phyloP scores from a whole-genome alignment of 805 yeast genomes.

The Priceomyces melissophilus region DNA sequence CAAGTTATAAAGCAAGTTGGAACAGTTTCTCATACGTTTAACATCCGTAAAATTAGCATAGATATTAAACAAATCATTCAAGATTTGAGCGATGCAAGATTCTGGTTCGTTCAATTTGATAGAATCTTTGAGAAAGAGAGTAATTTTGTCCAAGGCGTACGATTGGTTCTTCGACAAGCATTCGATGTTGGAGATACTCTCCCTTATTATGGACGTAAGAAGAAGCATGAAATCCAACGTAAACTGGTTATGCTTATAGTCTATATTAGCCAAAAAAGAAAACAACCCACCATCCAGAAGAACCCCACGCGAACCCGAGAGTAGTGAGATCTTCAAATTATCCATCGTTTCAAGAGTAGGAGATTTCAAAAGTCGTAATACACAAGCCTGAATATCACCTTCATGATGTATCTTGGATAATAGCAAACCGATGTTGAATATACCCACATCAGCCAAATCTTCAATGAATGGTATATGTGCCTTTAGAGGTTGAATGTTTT shows the following conservation, averaged over 20 bases:
- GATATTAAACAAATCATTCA: slow-evolving; percentile 9
- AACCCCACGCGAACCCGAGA: neutral
- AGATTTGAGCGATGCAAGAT: neutral
- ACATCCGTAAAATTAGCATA: slow-evolving; percentile 22
- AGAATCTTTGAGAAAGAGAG: slow-evolving; percentile 4
- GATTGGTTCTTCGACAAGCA: slow-evolving; percentile 2
- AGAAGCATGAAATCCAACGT: neutral
- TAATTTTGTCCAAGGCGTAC: slow-evolving; percentile 4
- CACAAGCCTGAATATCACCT: neutral
- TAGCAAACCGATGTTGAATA: neutral
- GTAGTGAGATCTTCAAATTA: neutral
- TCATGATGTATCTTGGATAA: neutral
- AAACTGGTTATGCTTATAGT: slow-evolving; percentile 3
- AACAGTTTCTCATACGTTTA: slow-evolving; percentile 44
- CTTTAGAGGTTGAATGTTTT: slow-evolving; percentile 4
- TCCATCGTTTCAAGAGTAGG: neutral
- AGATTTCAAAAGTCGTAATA: neutral
- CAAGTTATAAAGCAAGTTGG: slow-evolving; percentile 43
- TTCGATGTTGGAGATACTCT: neutral
- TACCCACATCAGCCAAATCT: slow-evolving; percentile 3
- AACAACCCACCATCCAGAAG: neutral
- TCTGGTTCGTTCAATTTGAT: slow-evolving; percentile 1
- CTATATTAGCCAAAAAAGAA: neutral
- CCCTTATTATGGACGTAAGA: too few species aligned
- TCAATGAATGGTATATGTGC: slow-evolving; percentile 7